A percentile compares a stretch with the other conserved stretches of the same genome.
phyloP scores from a whole-genome alignment of 352 stramenopile genomes.

The Phytopythium litorale region DNA sequence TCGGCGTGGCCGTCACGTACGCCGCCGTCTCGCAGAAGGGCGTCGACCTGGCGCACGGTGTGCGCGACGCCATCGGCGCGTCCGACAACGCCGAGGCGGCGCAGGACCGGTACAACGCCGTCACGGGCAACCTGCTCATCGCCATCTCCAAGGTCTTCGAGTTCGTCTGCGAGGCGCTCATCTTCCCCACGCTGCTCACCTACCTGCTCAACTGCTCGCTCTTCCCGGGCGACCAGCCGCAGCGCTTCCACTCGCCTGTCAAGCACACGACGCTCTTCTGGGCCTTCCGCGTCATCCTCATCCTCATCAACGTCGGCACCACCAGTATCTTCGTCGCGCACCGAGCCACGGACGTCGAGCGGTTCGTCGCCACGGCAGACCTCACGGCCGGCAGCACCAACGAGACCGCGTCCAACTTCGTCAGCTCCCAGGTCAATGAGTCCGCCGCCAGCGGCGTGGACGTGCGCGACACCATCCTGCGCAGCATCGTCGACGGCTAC shows the following conservation, averaged over 20 bases:
- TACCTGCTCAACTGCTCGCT: slow-evolving; percentile 33
- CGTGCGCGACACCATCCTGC: slow-evolving; percentile 14
- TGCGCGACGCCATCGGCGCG: slow-evolving; percentile 28
- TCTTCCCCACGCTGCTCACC: slow-evolving; percentile 29
- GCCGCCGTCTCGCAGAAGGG: slow-evolving; percentile 22
- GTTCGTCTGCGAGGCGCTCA: slow-evolving; percentile 13
- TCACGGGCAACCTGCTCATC: slow-evolving; percentile 22
- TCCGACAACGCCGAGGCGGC: slow-evolving; percentile 26
- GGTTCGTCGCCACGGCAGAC: slow-evolving; percentile 12
- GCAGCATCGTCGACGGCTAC: slow-evolving; percentile 15
- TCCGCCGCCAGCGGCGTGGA: background rate
- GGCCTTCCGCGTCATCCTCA: slow-evolving; percentile 31
- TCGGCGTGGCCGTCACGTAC: slow-evolving; percentile 20
- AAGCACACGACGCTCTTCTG: slow-evolving; percentile 29
- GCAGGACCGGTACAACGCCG: slow-evolving; percentile 33
- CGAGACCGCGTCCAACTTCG: slow-evolving; percentile 6
- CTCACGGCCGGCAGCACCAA: slow-evolving; percentile 10
- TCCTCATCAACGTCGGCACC: slow-evolving; percentile 36
- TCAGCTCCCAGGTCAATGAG: background rate
- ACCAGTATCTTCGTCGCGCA: slow-evolving; percentile 22
- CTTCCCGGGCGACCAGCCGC: slow-evolving; percentile 22
- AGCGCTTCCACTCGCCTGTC: slow-evolving; percentile 15
- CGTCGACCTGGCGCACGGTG: slow-evolving; percentile 24
- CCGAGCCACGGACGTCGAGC: slow-evolving; percentile 5
- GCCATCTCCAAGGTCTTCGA: slow-evolving; percentile 29